Conservation (phyloP, 305 asterid genomes). For the Ilex paraguariensis region DNA sequence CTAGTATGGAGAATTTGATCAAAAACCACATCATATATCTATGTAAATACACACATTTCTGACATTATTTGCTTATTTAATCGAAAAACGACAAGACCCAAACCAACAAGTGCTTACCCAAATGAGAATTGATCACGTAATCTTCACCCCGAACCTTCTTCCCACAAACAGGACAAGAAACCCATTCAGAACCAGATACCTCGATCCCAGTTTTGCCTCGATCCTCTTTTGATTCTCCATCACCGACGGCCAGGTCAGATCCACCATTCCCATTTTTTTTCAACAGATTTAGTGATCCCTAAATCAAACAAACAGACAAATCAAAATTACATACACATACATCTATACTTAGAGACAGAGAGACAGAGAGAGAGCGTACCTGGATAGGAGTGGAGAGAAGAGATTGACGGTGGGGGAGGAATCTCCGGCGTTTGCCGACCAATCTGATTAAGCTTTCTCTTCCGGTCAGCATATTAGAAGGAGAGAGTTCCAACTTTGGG, state of each 20-base stretch:
- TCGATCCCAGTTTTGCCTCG: background rate
- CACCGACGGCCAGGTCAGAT: no score
- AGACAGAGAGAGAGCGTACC: conserved; percentile 20
- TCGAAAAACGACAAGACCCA: no score
- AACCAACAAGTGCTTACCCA: conserved; percentile 34
- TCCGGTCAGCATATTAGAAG: conserved; percentile 52
- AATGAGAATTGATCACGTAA: conserved; percentile 63
- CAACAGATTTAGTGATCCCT: conserved; percentile 25
- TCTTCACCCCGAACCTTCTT: conserved; percentile 40
- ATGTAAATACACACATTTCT: no score
- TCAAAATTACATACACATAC: background rate
- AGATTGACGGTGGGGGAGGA: conserved; percentile 51
- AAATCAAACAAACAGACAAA: background rate
- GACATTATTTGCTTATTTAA: no score
- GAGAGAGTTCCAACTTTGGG: no score
- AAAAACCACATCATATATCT: no score
- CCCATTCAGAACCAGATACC: conserved; percentile 23
- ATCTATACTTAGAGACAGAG: background rate
- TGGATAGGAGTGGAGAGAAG: conserved; percentile 32
- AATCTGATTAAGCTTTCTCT: conserved; percentile 69
- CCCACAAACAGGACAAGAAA: conserved; percentile 79
- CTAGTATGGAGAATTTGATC: no score
- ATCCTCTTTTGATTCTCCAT: no score
- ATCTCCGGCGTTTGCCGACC: conserved; percentile 77
- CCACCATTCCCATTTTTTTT: conserved; percentile 9